Base-by-base conservation (phyloP, 129 eudicot genomes). In the Chrysanthemum makinoi region DNA sequence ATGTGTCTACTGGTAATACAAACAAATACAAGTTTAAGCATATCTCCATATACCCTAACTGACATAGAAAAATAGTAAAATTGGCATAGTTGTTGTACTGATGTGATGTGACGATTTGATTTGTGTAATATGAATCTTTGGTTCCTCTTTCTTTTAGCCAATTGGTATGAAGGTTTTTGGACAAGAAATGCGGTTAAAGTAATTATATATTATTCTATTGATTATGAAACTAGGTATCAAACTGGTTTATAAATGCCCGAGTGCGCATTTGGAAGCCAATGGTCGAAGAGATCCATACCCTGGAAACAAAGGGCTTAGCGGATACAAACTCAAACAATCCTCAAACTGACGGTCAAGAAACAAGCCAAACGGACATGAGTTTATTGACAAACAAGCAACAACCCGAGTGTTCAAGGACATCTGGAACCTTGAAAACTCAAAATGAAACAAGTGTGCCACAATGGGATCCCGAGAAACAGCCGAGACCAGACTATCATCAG, bases 231-330 rank as follows among this genome's bases (percentile, higher is more conserved):
- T 66, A 90, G 96, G 96, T 90, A 17, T 90, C 96, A 49, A 90
- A 90, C 62, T 90, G 96, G 96, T 90, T 90, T 62, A 90, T 87
- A 62, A 87, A 90, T 68, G 95, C 97, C 26, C 82, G 97, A 33
- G 97, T 87, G 4, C 87, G 97, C 11, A 78, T 90, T 6, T 90
- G 97, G 97, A 90, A 90, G 75, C 97, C 97, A 3, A 91, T 91
- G 97, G 95, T 91, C 6, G 95, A 91, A 80, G 97, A 91, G 76
- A 85, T 91, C 72, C 97, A 91, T 56, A 80, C 78, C 58, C 85
- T 91, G 4, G 97, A 88, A 84, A 83, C 92, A 48, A 88, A 91
- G 80, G 88, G 88, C 12, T 56, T 63, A 5, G 65, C 83, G 1
- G 85, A 86, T 47, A 28, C 86, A 4, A 82, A 75, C 70, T 12